Base-by-base conservation (phyloP, 2,329 filamentous ascomycete genomes). In the Hymenoscyphus scutula region DNA sequence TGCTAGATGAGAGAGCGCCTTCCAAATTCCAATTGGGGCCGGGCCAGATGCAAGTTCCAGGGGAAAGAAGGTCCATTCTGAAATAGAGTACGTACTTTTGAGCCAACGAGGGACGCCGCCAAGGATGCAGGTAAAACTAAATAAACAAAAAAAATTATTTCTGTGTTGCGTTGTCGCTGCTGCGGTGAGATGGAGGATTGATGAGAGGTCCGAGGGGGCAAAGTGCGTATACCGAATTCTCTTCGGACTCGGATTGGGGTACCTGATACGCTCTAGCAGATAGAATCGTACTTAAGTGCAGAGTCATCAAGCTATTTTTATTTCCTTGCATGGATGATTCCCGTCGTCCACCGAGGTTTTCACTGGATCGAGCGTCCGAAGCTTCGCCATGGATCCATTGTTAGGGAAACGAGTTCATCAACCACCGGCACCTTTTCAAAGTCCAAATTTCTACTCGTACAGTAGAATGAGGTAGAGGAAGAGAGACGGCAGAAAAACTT, bases 51-150 rank as follows among this genome's bases (percentile, higher is more conserved):
- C 29, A 32, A 29, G 34, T 11, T 15, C 57, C 11, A 34, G 45
- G 45, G 27, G 54, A 56, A 37, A n/a, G 3, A 17, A 15, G 57
- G 38, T 3, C 41, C 27, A 34, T 53, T 37, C 57, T 37, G 45
- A 59, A 54, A 59, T 59, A 59, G 57, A 59, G n/a, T 17, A 59
- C 27, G 38, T 51, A 45, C 41, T 27, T 1, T 11, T 29, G 27
- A 37, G 17, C 32, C 29, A 56, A 56, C 19, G 54, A 23, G 32
- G 30, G 23, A 38, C n/a, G 10, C 30, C 30, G 15, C 54, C 29
- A 37, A 34, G 54, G 15, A 2, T 34, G 32, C 13, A 37, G 15
- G 13, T 15, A 8, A 30, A 11, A 17, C 41, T 10, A 19, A n/a
- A 45, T n/a, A n/a, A n/a, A n/a, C n/a, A n/a, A n/a, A n/a, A n/a